These are phyloP conservation scores for Diphasiastrum complanatum DNA, from an alignment of 83 land plant species.

Conservation along the genomic window DNA sequence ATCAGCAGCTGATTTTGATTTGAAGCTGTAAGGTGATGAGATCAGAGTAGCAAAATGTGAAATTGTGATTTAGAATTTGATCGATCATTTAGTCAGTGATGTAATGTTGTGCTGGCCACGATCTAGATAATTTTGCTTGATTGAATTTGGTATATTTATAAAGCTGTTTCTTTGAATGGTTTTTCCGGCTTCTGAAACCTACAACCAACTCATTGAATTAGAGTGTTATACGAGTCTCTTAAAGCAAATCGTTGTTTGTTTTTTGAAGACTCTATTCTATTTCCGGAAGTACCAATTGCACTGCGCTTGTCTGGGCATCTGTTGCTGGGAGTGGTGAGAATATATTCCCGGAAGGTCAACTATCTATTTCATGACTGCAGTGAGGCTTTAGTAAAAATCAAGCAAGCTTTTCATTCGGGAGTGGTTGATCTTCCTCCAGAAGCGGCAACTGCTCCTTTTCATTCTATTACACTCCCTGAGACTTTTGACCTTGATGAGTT, in stretches of 20 bases:
- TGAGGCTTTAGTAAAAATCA: slow-evolving; percentile 87
- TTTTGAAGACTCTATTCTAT: slow-evolving; percentile 80
- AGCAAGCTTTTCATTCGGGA: slow-evolving; percentile 86
- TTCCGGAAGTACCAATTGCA: slow-evolving; percentile 96
- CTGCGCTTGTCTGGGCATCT: slow-evolving; percentile 92
- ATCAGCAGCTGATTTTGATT: too few species aligned
- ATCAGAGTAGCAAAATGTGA: too few species aligned
- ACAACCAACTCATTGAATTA: too few species aligned
- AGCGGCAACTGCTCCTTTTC: slow-evolving; percentile 90
- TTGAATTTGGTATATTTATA: too few species aligned
- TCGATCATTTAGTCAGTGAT: too few species aligned
- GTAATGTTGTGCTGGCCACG: too few species aligned
- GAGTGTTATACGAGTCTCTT: too few species aligned
- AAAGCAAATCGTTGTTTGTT: neutral
- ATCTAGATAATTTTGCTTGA: too few species aligned
- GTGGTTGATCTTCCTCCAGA: slow-evolving; percentile 95
- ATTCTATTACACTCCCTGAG: slow-evolving; percentile 94
- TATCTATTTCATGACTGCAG: slow-evolving; percentile 96
- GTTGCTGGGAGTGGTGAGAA: slow-evolving; percentile 95
- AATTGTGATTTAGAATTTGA: too few species aligned
- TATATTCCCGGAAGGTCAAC: slow-evolving; percentile 94
- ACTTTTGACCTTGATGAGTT: slow-evolving; percentile 97
- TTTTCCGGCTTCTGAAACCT: too few species aligned
- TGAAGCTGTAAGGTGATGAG: too few species aligned
- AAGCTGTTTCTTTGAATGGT: too few species aligned